Conservation (phyloP, 2,329 filamentous ascomycete genomes). For the Colletotrichum camelliae region DNA sequence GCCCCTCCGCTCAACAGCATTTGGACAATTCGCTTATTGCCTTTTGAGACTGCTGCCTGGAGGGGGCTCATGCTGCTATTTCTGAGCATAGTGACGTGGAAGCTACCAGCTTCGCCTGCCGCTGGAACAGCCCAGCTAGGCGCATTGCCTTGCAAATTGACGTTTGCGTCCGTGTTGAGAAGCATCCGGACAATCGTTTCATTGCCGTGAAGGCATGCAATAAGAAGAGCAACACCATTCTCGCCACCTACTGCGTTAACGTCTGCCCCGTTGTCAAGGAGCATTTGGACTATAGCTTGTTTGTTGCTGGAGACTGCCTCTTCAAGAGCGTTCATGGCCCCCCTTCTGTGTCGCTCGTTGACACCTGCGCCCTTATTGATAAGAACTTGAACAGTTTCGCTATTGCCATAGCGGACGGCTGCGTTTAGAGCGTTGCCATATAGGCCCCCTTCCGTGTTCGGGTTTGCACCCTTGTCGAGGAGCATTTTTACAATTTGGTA, state of each 20-base stretch:
- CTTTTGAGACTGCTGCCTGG: slow-evolving; percentile 11
- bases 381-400: not conserved
- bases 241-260: not conserved
- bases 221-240: not conserved
- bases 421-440: not conserved
- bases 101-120: not conserved
- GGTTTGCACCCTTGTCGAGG: not conserved
- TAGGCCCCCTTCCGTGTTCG: not conserved
- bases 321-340: not conserved
- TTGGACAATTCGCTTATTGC: not conserved
- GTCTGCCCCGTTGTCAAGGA: not conserved
- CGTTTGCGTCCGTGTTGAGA: slow-evolving; percentile 8
- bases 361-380: not conserved
- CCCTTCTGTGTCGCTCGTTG: not conserved
- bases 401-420: not conserved
- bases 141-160: slow-evolving; percentile 11
- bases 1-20: slow-evolving; percentile 13
- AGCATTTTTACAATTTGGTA: not conserved
- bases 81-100: not conserved
- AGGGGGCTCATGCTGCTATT: not conserved
- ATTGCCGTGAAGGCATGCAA: not conserved
- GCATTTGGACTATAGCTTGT: not conserved
- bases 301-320: not conserved
- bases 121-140: slow-evolving; percentile 20
- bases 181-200: not conserved